A percentile compares a stretch with the other conserved stretches of the same genome.
phyloP scores from a whole-genome alignment of 371 early-diverging fungal species.

The Chytridium lagenaria region DNA sequence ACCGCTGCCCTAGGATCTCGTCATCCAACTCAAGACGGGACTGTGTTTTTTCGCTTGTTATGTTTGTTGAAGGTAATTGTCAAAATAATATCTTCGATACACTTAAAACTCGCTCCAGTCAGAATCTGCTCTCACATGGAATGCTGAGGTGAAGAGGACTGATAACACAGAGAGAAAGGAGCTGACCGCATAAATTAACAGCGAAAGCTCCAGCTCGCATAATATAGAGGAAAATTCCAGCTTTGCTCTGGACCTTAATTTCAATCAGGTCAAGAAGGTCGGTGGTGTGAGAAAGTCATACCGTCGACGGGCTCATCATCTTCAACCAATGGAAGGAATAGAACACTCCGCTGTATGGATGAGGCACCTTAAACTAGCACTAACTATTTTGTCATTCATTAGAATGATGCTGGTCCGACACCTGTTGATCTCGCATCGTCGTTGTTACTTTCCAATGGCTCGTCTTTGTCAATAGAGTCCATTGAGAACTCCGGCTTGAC shows the following conservation, averaged over 20 bases:
- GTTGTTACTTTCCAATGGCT: too few species aligned
- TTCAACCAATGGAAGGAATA: neutral
- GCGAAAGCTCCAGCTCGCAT: neutral
- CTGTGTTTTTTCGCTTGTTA: neutral
- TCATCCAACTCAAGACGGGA: neutral
- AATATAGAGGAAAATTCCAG: too few species aligned
- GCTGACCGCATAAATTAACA: neutral
- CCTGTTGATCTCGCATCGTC: too few species aligned
- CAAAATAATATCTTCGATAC: neutral
- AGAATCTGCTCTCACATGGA: too few species aligned
- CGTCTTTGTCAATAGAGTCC: too few species aligned
- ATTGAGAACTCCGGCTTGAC: too few species aligned
- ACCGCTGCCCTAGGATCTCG: neutral
- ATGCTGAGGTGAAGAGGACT: neutral
- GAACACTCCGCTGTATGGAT: neutral
- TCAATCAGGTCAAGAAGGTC: neutral
- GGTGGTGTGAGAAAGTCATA: neutral
- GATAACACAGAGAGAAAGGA: too few species aligned
- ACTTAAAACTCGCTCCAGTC: neutral
- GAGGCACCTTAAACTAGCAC: neutral
- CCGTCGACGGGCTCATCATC: constrained; percentile 2
- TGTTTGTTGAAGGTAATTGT: neutral
- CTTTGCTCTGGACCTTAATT: neutral
- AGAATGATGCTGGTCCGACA: too few species aligned
- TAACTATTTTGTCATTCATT: neutral